Evolutionary conservation across 2,329 filamentous ascomycete species (phyloP).

Genomic region (Claviceps humidiphila): DNA sequence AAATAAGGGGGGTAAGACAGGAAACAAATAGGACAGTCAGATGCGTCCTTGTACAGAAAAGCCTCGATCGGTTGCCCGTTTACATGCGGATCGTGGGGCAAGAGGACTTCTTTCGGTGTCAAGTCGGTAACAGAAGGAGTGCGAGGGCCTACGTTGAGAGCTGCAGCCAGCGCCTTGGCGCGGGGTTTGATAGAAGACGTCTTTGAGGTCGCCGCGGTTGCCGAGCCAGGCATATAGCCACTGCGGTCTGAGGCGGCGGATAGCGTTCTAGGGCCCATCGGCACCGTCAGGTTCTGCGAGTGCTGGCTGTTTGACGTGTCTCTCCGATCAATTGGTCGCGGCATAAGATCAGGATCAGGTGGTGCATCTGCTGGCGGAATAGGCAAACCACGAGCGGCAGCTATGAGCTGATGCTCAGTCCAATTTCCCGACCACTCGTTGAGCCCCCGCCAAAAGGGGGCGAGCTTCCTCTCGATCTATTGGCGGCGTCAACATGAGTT

Average conservation of each 20-base stretch:
- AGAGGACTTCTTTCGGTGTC: slow-evolving; percentile 60
- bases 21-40: slow-evolving; percentile 93
- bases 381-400: slow-evolving; percentile 69
- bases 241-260: slow-evolving; percentile 64
- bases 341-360: slow-evolving; percentile 52
- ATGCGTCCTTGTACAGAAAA: slow-evolving; percentile 80
- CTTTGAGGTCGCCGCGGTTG: slow-evolving; percentile 23
- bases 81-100: slow-evolving; percentile 74
- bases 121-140: slow-evolving; percentile 62
- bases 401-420: slow-evolving; percentile 92
- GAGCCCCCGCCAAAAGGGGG: slow-evolving; percentile 90
- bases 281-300: slow-evolving; percentile 62
- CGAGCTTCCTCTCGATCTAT: slow-evolving; percentile 82
- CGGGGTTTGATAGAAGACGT: slow-evolving; percentile 61
- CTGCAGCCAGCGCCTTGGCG: slow-evolving; percentile 77
- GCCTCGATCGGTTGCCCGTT: slow-evolving; percentile 93
- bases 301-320: slow-evolving; percentile 41
- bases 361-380: slow-evolving; percentile 77
- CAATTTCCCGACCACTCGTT: slow-evolving; percentile 80
- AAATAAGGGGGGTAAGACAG: slow-evolving; percentile 89
- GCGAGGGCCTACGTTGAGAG: slow-evolving; percentile 60
- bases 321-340: slow-evolving; percentile 28
- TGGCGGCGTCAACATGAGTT: not conserved
- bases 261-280: slow-evolving; percentile 63
- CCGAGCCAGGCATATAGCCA: slow-evolving; percentile 47